Evolutionary conservation across 352 stramenopile species (phyloP).

Genomic region (Phytophthora citricola): DNA sequence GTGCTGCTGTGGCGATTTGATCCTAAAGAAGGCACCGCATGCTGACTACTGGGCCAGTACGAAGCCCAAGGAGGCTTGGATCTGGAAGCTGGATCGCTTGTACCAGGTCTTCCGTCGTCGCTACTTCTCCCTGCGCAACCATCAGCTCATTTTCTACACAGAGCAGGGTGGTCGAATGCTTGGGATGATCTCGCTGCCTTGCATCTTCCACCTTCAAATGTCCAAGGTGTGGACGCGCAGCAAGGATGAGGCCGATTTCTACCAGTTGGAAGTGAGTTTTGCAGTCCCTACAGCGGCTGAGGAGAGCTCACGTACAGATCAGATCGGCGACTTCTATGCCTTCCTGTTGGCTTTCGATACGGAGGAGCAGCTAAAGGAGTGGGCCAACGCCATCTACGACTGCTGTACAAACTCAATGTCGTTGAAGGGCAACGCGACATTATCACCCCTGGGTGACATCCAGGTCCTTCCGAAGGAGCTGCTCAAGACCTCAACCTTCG

Average conservation of each 20-base stretch:
- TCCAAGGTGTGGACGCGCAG: slow-evolving; percentile 78
- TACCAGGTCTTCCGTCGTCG: slow-evolving; percentile 87
- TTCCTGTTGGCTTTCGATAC: slow-evolving; percentile 83
- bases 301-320: slow-evolving; percentile 62
- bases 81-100: slow-evolving; percentile 88
- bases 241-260: slow-evolving; percentile 79
- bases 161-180: slow-evolving; percentile 71
- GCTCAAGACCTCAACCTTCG: slow-evolving; percentile 84
- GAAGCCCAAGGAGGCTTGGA: slow-evolving; percentile 83
- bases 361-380: slow-evolving; percentile 72
- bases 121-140: slow-evolving; percentile 86
- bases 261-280: slow-evolving; percentile 87
- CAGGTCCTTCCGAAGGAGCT: slow-evolving; percentile 85
- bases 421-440: slow-evolving; percentile 66
- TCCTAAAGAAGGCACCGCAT: slow-evolving; percentile 73
- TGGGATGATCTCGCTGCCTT: slow-evolving; percentile 80
- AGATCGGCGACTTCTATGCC: slow-evolving; percentile 83
- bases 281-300: slow-evolving; percentile 68
- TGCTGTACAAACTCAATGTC: slow-evolving; percentile 91
- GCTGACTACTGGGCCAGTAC: slow-evolving; percentile 80
- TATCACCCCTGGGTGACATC: slow-evolving; percentile 74
- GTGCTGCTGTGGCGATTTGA: slow-evolving; percentile 83
- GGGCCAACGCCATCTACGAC: slow-evolving; percentile 82
- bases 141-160: slow-evolving; percentile 84
- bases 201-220: slow-evolving; percentile 84